Percentiles rank a stretch among this genome's conserved stretches.
Conservation (phyloP, 163 green algal species). For the Scenedesmus sp. region DNA sequence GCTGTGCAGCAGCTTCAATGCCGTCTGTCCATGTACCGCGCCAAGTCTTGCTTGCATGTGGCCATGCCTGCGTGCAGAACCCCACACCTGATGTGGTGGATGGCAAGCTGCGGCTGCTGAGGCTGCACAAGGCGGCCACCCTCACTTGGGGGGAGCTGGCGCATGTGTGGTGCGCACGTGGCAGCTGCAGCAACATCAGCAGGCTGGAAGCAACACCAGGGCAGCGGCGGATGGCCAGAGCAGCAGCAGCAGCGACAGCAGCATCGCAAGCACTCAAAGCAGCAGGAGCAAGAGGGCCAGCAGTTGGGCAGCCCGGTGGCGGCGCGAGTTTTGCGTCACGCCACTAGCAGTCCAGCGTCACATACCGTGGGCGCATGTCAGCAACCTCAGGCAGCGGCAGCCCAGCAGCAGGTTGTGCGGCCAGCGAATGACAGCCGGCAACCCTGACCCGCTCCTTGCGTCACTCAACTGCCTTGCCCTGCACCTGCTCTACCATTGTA, state of each 20-base stretch:
- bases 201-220: not conserved
- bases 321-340: no score
- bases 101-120: constrained; percentile 65
- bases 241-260: not conserved
- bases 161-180: constrained; percentile 65
- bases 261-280: not conserved
- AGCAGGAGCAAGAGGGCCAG: not conserved
- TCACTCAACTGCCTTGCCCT: not conserved
- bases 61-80: constrained; percentile 61
- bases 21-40: not conserved
- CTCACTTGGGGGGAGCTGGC: constrained; percentile 70
- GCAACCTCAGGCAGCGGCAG: no score
- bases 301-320: no score
- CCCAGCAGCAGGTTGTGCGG: no score
- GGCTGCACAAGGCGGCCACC: constrained; percentile 51
- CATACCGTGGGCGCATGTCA: no score
- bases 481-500: not conserved
- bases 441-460: not conserved
- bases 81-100: constrained; percentile 75
- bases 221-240: not conserved
- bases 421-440: not conserved
- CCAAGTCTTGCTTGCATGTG: not conserved
- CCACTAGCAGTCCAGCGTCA: no score
- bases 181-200: not conserved
- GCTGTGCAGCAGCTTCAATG: not conserved